Percentiles rank a stretch among this genome's conserved stretches.
Conservation (phyloP, 2,329 filamentous ascomycete genomes). For the Coniochaeta sp. region DNA sequence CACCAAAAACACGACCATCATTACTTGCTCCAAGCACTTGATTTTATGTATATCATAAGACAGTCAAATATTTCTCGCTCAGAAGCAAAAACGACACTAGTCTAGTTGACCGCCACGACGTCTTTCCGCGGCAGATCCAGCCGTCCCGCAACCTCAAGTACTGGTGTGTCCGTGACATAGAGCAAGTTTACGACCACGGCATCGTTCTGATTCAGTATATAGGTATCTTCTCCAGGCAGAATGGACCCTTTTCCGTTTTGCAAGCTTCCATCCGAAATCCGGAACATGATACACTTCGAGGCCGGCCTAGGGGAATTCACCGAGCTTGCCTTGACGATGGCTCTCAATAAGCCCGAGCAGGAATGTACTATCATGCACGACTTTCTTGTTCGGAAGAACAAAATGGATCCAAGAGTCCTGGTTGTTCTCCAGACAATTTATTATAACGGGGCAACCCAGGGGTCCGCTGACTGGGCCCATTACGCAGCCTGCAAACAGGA, state of each 20-base stretch:
- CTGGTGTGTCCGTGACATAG: neutral
- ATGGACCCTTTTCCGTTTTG: neutral
- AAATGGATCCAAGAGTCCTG: neutral
- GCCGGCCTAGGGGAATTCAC: neutral
- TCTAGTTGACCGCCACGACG: too few species aligned
- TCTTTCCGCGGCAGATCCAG: too few species aligned
- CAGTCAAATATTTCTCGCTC: too few species aligned
- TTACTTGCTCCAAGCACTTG: too few species aligned
- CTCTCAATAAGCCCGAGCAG: neutral
- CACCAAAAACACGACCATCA: too few species aligned
- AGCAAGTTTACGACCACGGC: too few species aligned
- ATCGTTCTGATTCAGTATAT: too few species aligned
- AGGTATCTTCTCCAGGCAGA: neutral
- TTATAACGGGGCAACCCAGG: neutral
- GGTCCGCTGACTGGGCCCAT: neutral
- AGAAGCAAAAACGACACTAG: too few species aligned
- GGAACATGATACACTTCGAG: neutral
- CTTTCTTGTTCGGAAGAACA: neutral
- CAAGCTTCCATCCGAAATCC: neutral
- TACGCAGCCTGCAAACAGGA: neutral
- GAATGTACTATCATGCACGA: neutral
- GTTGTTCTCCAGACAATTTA: neutral
- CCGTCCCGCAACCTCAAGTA: too few species aligned
- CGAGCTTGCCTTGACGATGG: neutral
- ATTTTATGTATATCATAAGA: too few species aligned